A percentile compares a stretch with the other conserved stretches of the same genome.
Evolutionary conservation across 108 stramenopile species (phyloP).

Genomic region (Conticribra guillardii): DNA sequence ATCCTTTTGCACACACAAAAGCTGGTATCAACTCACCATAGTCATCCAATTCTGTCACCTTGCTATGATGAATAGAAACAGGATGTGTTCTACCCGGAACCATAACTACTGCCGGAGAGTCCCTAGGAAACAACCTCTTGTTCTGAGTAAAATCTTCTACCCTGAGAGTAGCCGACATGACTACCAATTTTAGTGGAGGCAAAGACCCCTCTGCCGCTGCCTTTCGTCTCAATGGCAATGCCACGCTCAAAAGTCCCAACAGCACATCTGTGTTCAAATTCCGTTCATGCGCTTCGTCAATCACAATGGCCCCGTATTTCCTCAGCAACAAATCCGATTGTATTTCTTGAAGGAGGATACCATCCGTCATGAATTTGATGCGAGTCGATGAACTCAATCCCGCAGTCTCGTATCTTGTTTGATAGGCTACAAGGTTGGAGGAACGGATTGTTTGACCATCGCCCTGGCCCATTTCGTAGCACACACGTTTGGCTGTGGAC

Average conservation of each 20-base stretch:
- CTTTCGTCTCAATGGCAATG: slow-evolving; percentile 83
- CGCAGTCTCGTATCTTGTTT: slow-evolving; percentile 93
- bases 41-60: slow-evolving; percentile 93
- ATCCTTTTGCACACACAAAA: not conserved
- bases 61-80: slow-evolving; percentile 96
- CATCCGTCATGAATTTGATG: slow-evolving; percentile 99
- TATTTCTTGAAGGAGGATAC: slow-evolving; percentile 95
- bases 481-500: slow-evolving; percentile 95
- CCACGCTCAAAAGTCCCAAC: slow-evolving; percentile 90
- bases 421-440: slow-evolving; percentile 88
- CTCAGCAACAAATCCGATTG: slow-evolving; percentile 92
- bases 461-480: slow-evolving; percentile 92
- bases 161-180: slow-evolving; percentile 98
- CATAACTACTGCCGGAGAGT: slow-evolving; percentile 75
- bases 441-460: slow-evolving; percentile 68
- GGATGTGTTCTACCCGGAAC: slow-evolving; percentile 94
- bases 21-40: slow-evolving; percentile 70
- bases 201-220: slow-evolving; percentile 71
- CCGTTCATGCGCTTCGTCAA: slow-evolving; percentile 96
- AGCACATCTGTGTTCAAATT: slow-evolving; percentile 95
- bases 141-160: slow-evolving; percentile 95
- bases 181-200: slow-evolving; percentile 91
- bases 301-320: slow-evolving; percentile 88
- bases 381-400: slow-evolving; percentile 79
- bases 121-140: slow-evolving; percentile 74